A percentile compares a stretch with the other conserved stretches of the same genome.
Evolutionary conservation across 148 eudicot genomes (phyloP).

Genomic region (Cornus controversa): DNA sequence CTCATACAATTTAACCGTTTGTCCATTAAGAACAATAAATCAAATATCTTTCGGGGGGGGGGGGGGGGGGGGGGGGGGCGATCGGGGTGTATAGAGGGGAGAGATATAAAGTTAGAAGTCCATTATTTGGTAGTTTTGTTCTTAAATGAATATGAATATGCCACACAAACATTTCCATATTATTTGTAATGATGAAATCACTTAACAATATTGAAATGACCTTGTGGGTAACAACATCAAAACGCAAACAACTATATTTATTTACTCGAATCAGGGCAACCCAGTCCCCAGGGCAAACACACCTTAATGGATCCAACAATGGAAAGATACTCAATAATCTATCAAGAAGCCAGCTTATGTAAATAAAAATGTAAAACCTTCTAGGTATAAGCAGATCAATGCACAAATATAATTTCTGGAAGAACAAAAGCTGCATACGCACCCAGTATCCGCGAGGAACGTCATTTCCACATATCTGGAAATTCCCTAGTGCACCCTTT

Average conservation of each 20-base stretch:
- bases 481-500: conserved; percentile 38
- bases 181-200: too few species aligned
- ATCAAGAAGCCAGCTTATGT: neutral
- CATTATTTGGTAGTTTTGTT: too few species aligned
- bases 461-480: conserved; percentile 84
- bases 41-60: too few species aligned
- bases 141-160: neutral
- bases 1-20: neutral
- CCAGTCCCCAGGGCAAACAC: neutral
- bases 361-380: neutral
- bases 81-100: too few species aligned
- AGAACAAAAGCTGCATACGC: conserved; percentile 15
- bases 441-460: conserved; percentile 98
- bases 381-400: neutral
- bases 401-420: neutral
- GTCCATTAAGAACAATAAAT: neutral
- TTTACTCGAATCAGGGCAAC: neutral
- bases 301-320: neutral
- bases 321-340: neutral
- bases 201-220: neutral
- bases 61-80: too few species aligned
- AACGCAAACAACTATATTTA: neutral
- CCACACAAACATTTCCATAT: neutral
- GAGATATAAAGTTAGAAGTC: too few species aligned
- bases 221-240: neutral